Conservation (phyloP, 495 filamentous ascomycete species). For the Trypethelium eluteriae region DNA sequence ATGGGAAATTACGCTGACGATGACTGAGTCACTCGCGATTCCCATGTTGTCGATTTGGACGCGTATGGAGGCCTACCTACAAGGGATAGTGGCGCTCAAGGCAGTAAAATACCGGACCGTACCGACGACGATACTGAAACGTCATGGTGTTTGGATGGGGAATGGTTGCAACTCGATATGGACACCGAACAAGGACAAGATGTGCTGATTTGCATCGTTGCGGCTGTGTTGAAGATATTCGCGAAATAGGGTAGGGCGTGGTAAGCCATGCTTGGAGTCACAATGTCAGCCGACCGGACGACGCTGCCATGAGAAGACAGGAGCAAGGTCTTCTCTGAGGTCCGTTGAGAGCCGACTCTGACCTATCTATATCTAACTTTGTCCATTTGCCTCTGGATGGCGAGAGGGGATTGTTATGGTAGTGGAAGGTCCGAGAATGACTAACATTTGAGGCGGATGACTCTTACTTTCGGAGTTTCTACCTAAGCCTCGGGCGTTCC, state of each 20-base stretch:
- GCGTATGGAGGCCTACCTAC: neutral
- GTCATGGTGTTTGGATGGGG: neutral
- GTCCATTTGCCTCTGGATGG: neutral
- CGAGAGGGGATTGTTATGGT: neutral
- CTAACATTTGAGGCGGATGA: neutral
- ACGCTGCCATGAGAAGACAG: neutral
- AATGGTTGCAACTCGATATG: neutral
- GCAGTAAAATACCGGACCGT: neutral
- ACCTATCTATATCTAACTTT: neutral
- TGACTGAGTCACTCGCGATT: neutral
- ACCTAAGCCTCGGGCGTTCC: too few relatives aligned
- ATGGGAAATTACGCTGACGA: neutral
- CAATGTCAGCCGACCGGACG: neutral
- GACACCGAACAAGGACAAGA: neutral
- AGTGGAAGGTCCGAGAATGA: neutral
- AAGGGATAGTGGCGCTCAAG: neutral
- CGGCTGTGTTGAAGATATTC: neutral
- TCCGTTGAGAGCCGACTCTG: neutral
- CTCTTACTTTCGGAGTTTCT: neutral
- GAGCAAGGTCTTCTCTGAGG: conserved; percentile 7
- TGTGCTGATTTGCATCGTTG: neutral
- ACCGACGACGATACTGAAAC: conserved; percentile 2
- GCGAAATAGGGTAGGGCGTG: neutral
- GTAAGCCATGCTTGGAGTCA: neutral
- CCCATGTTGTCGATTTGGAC: neutral